Evolutionary conservation across 495 filamentous ascomycete genomes (phyloP), one percentile per base, ranked within the genome.

Genomic region (Viridothelium virens): DNA sequence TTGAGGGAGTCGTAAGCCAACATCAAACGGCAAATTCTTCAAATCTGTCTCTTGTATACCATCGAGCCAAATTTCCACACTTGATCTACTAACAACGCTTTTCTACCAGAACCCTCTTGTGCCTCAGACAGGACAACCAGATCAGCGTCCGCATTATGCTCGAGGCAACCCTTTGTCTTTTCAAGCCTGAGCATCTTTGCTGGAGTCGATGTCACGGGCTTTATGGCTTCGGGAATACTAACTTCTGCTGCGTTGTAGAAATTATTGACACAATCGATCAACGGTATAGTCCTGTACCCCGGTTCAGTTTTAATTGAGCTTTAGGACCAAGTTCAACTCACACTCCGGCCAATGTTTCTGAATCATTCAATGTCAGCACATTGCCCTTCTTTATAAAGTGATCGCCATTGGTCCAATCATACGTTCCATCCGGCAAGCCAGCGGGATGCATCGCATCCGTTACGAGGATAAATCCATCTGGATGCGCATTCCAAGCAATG

Each of bases 261-360:
- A 70, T 93, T 93, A 59, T 85, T 87, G 39, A 92, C 85, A 71
- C 91, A 95, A 70, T 91, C 88, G 38, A 91, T 84, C 9, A 95
- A 80, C 4, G 87, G 86, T 50, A 87, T 83, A 0, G 87, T 87
- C 68, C 85, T 87, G 9, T 74, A 63, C 31, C 18, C 46, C 25
- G 4, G 44, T 46, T 66, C n/a, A 41, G 18, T 25, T 33, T 12
- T 62, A 25, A 46, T 31, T 11, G 36, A 56, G 4, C 41, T 1
- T 25, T 36, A 5, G 7, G 10, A 36, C 31, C 31, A 1, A 34
- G n/a, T 34, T 18, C 12, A 56, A 68, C 77, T 74, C 56, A 83
- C 81, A 80, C 83, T 67, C 86, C 90, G 2, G 90, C 90, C 74
- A 93, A 90, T 68, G 83, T 87, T 62, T 88, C 83, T 1, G 83